These are phyloP conservation scores for Rhodotorula sp. DNA, from an alignment of 1,284 basidiomycete genomes.

Conservation along the genomic window DNA sequence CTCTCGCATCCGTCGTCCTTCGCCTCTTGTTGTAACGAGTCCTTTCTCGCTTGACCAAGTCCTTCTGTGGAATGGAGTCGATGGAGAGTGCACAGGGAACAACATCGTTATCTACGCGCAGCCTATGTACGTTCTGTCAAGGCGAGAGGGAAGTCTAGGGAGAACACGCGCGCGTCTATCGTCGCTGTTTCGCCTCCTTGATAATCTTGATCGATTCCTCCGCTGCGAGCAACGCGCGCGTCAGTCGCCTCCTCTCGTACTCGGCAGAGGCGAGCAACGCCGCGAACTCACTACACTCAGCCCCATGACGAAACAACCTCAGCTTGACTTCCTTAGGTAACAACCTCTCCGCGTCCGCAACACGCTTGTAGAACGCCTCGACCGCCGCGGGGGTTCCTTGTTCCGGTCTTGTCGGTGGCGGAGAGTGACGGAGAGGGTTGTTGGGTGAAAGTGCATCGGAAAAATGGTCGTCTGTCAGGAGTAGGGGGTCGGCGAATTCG, in stretches of 20 bases:
- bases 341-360: conserved; percentile 26
- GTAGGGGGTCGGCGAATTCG: not conserved
- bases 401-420: conserved; percentile 8
- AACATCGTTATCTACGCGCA: not conserved
- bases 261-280: no score
- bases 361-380: conserved; percentile 34
- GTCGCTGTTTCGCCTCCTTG: not conserved
- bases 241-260: no score
- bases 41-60: not conserved
- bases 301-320: conserved; percentile 40
- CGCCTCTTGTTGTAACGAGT: not conserved
- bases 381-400: conserved; percentile 20
- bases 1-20: not conserved
- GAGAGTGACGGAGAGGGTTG: conserved; percentile 39
- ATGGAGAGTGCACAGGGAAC: not conserved
- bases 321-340: conserved; percentile 34
- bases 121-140: not conserved
- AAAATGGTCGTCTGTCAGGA: conserved; percentile 12
- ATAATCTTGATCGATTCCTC: conserved; percentile 13
- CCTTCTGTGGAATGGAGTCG: not conserved
- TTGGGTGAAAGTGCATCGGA: conserved; percentile 43
- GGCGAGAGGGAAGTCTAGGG: not conserved
- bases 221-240: not conserved
- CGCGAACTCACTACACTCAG: conserved; percentile 22
- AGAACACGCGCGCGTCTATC: not conserved